Conservation (phyloP, 169 alveolate species). For the Plasmodium reichenowi region DNA sequence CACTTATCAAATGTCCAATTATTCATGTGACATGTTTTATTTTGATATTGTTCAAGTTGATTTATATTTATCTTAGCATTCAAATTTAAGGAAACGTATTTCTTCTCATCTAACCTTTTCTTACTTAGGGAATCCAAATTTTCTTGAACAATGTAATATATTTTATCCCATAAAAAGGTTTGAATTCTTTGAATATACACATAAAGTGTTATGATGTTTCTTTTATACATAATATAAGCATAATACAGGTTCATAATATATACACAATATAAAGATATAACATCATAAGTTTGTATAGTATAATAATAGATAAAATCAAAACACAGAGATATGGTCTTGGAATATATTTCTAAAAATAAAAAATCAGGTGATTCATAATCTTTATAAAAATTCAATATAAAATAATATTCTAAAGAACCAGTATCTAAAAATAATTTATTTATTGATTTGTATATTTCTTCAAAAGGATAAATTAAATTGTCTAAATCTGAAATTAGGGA, state of each 20-base stretch:
- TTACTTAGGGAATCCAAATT: slow-evolving; percentile 14
- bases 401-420: slow-evolving; percentile 79
- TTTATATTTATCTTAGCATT: not conserved
- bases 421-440: slow-evolving; percentile 82
- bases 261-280: slow-evolving; percentile 39
- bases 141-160: slow-evolving; percentile 18
- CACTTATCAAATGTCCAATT: too few species aligned
- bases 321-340: slow-evolving; percentile 40
- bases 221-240: not conserved
- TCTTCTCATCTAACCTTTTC: not conserved
- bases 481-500: not conserved
- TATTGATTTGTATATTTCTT: slow-evolving; percentile 79
- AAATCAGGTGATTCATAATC: slow-evolving; percentile 50
- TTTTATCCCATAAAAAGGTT: slow-evolving; percentile 30
- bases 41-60: not conserved
- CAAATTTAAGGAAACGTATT: not conserved
- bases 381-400: slow-evolving; percentile 76
- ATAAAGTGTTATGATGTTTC: slow-evolving; percentile 27
- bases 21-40: too few species aligned
- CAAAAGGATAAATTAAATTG: slow-evolving; percentile 57
- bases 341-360: slow-evolving; percentile 37
- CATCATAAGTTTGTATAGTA: slow-evolving; percentile 29
- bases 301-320: slow-evolving; percentile 39
- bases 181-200: slow-evolving; percentile 32
- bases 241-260: slow-evolving; percentile 45